phyloP scores from a whole-genome alignment of 805 yeast species.

The Ogataea sp. region DNA sequence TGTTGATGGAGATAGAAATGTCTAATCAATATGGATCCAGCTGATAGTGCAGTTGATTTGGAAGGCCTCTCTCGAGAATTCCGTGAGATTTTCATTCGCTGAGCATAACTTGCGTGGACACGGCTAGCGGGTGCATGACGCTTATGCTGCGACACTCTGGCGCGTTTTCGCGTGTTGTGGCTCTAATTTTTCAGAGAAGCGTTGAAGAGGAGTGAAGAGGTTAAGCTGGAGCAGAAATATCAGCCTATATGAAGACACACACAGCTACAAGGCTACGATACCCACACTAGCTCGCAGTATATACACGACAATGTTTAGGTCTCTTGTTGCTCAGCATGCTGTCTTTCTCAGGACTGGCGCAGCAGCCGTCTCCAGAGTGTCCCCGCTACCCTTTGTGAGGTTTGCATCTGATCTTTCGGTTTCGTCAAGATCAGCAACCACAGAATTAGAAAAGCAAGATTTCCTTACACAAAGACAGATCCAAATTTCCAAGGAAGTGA shows the following conservation, averaged over 20 bases:
- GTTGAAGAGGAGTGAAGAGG: too few relatives aligned
- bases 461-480: constrained; percentile 62
- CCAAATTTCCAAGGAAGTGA: constrained; percentile 61
- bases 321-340: background rate
- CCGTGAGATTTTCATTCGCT: constrained; percentile 17
- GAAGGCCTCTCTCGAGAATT: constrained; percentile 1
- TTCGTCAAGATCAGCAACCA: constrained; percentile 35
- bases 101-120: constrained; percentile 15
- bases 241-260: too few relatives aligned
- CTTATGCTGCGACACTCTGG: background rate
- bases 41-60: too few relatives aligned
- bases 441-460: constrained; percentile 78
- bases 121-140: background rate
- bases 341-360: too few relatives aligned
- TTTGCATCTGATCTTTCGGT: constrained; percentile 11
- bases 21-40: too few relatives aligned
- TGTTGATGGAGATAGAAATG: too few relatives aligned
- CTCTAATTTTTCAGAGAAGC: too few relatives aligned
- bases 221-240: too few relatives aligned
- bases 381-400: constrained; percentile 3
- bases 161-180: too few relatives aligned
- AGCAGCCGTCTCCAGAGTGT: too few relatives aligned
- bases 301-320: background rate
- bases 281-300: background rate
- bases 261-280: too few relatives aligned